phyloP scores from a whole-genome alignment of 78 protist genomes.

The Planoprotostelium fungivorum region DNA sequence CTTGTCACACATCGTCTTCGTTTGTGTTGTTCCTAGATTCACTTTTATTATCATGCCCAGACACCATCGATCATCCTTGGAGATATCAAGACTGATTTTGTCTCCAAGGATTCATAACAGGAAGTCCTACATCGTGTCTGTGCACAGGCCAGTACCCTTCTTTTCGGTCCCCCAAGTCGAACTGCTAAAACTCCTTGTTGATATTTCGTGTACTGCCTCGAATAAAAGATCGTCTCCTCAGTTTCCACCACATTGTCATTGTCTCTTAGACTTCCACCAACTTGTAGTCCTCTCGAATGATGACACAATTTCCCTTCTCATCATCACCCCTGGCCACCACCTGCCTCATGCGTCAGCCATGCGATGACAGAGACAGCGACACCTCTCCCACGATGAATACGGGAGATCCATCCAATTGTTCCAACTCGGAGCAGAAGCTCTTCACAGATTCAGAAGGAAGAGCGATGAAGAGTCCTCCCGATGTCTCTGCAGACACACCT shows the following conservation, averaged over 20 bases:
- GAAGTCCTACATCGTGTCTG: too few relatives aligned
- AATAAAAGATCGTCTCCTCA: not conserved
- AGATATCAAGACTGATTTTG: too few relatives aligned
- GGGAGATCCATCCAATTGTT: conserved; percentile 57
- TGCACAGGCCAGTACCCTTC: too few relatives aligned
- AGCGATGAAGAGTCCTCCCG: conserved; percentile 71
- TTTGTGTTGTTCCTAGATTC: too few relatives aligned
- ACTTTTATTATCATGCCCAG: too few relatives aligned
- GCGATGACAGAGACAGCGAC: not conserved
- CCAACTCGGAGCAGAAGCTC: conserved; percentile 32
- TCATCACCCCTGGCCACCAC: not conserved
- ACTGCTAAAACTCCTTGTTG: not conserved
- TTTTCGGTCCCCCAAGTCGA: conserved; percentile 3
- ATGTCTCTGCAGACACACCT: conserved; percentile 75
- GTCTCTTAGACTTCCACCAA: not conserved
- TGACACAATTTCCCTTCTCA: not conserved
- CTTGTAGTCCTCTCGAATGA: not conserved
- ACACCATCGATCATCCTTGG: too few relatives aligned
- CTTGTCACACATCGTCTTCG: too few relatives aligned
- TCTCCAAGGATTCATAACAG: too few relatives aligned
- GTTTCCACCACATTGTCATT: too few relatives aligned
- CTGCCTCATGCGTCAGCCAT: not conserved
- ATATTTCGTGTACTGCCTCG: not conserved
- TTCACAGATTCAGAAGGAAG: conserved; percentile 45
- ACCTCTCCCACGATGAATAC: conserved; percentile 68